These are phyloP conservation scores for Candida sp. DNA, from an alignment of 1,139 yeast species.

Conservation along the genomic window DNA sequence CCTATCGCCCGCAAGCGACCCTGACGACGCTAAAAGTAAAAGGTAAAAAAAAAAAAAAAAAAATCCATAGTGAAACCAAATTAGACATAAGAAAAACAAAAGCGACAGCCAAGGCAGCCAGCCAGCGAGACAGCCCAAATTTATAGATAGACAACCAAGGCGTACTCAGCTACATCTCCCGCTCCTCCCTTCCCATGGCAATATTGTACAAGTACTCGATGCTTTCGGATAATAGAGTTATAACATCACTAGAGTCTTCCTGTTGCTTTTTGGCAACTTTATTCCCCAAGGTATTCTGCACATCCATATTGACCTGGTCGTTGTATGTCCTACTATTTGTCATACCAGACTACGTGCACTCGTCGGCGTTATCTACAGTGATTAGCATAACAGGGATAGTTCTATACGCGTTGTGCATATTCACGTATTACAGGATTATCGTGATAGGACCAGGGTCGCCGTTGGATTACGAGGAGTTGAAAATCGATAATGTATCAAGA, in stretches of 20 bases:
- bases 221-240: constrained; percentile 2
- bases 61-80: background rate
- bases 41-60: background rate
- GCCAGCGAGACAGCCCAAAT: background rate
- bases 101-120: no score
- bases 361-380: constrained; percentile 15
- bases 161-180: background rate
- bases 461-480: constrained; percentile 24
- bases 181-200: background rate
- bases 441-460: constrained; percentile 73
- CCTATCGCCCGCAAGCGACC: background rate
- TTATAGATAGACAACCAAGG: background rate
- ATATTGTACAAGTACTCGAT: constrained; percentile 4
- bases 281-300: constrained; percentile 65
- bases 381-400: constrained; percentile 18
- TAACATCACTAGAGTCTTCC: constrained; percentile 19
- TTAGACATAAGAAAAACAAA: background rate
- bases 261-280: constrained; percentile 55
- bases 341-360: constrained; percentile 21
- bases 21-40: background rate
- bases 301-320: constrained; percentile 61
- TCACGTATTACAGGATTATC: constrained; percentile 60
- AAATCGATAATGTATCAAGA: constrained; percentile 2
- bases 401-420: constrained; percentile 28
- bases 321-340: constrained; percentile 40